Evolutionary conservation across 2,329 filamentous ascomycete species (phyloP), one percentile per base, ranked within the genome.

Genomic region (Knoxdaviesia proteae): DNA sequence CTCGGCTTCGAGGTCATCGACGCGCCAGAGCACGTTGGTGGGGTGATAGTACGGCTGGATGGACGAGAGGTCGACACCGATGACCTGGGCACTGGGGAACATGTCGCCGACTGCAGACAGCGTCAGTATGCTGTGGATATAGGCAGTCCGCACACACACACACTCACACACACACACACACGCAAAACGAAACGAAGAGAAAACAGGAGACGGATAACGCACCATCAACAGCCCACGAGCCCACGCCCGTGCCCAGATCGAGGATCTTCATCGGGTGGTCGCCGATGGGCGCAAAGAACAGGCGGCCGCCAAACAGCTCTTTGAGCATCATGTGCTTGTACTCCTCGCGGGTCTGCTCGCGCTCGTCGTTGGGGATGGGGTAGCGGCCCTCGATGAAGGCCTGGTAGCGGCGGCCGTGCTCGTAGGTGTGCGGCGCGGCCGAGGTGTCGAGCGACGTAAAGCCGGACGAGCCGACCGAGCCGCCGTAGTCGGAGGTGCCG

Each of bases 171-270:
- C 20, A 20, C 20, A 20, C n/a, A n/a, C n/a, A n/a, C n/a, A n/a
- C n/a, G n/a, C n/a, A n/a, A n/a, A n/a, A n/a, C n/a, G 39, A 48
- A 40, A 47, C 48, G 49, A 39, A 41, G 40, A 37, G 9, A 36
- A 39, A 31, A 34, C 36, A 43, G 30, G 20, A 32, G 37, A 9
- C 31, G 36, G 38, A 29, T 11, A 11, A 54, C 58, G 35, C 49
- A 67, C 64, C 56, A 49, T 67, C 64, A 42, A 72, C 64, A 3
- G 71, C 70, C 72, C 72, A 77, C 37, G 71, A 60, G 32, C 64
- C 64, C 33, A 62, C 64, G 5, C 66, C 67, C 5, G 65, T 68
- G 31, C 66, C 67, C 10, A 69, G 50, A 45, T 69, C 65, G 34
- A 69, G 53, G 45, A 70, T 66, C 47, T 63, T 67, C 40, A 68